Conservation (phyloP, 768 basidiomycete species). For the Russula compacta region DNA sequence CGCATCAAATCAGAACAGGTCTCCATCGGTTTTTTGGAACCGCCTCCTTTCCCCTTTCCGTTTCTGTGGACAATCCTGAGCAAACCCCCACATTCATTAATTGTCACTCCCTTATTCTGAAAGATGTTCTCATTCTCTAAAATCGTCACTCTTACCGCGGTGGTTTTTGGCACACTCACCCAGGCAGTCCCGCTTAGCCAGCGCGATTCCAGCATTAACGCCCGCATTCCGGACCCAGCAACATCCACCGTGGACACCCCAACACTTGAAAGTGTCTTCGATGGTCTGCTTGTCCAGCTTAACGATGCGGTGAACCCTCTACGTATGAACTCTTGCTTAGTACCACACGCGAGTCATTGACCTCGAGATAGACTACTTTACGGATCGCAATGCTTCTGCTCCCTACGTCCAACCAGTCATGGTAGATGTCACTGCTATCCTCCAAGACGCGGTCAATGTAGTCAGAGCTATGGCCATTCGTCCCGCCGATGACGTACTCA, state of each 20-base stretch:
- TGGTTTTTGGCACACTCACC: neutral
- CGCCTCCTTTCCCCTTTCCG: neutral
- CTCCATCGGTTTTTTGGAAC: neutral
- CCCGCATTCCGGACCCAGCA: neutral
- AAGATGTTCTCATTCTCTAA: constrained; percentile 6
- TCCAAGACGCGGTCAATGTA: constrained; percentile 21
- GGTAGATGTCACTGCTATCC: constrained; percentile 21
- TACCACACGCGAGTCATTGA: neutral
- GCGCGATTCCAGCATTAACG: neutral
- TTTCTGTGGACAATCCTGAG: no score
- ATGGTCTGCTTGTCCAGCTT: neutral
- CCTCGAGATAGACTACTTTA: constrained; percentile 22
- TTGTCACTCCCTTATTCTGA: neutral
- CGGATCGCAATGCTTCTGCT: constrained; percentile 22
- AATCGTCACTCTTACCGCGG: neutral
- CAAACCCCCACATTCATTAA: neutral
- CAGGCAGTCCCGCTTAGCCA: neutral
- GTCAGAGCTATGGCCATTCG: constrained; percentile 25
- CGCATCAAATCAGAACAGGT: no score
- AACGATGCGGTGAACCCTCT: neutral
- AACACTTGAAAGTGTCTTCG: neutral
- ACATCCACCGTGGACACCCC: no score
- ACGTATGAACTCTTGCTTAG: neutral
- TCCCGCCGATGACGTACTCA: constrained; percentile 23
- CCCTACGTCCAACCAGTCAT: constrained; percentile 21